Evolutionary conservation across 495 filamentous ascomycete species (phyloP).

Genomic region (Beverwykella pulmonaria): DNA sequence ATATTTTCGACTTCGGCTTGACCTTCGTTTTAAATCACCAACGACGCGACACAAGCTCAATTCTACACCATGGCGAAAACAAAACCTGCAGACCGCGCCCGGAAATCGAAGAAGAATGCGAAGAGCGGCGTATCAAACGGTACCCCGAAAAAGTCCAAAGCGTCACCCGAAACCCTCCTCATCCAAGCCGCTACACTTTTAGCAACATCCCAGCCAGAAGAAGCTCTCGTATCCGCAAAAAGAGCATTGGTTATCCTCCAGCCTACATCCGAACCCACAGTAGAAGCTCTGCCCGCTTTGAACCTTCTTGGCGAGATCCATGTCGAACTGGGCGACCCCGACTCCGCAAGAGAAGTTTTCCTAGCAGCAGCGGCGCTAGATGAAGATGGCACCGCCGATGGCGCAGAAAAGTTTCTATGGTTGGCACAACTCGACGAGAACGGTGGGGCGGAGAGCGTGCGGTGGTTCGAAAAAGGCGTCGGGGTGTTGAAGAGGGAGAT

Average conservation of each 20-base stretch:
- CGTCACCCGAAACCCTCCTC: conserved; percentile 54
- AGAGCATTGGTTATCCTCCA: conserved; percentile 60
- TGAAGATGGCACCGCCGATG: conserved; percentile 70
- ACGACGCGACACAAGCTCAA: neutral
- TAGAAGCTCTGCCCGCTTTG: conserved; percentile 63
- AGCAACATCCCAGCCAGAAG: conserved; percentile 68
- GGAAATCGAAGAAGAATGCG: conserved; percentile 33
- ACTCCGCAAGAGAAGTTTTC: conserved; percentile 70
- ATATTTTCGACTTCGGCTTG: neutral
- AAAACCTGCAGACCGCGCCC: conserved; percentile 34
- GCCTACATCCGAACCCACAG: conserved; percentile 47
- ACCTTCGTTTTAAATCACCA: neutral
- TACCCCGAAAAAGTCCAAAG: conserved; percentile 34
- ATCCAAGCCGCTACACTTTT: conserved; percentile 68
- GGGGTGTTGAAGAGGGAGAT: conserved; percentile 68
- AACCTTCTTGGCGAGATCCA: conserved; percentile 81
- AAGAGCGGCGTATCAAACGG: conserved; percentile 25
- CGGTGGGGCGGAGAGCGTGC: conserved; percentile 79
- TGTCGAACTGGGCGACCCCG: conserved; percentile 80
- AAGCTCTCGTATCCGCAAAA: conserved; percentile 67
- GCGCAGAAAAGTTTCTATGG: conserved; percentile 94
- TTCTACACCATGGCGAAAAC: conserved; percentile 43
- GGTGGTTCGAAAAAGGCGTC: conserved; percentile 85
- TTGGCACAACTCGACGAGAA: conserved; percentile 88
- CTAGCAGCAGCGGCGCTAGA: conserved; percentile 70